Evolutionary conservation across 768 basidiomycete species (phyloP).

Genomic region (Floccularia luteovirens): DNA sequence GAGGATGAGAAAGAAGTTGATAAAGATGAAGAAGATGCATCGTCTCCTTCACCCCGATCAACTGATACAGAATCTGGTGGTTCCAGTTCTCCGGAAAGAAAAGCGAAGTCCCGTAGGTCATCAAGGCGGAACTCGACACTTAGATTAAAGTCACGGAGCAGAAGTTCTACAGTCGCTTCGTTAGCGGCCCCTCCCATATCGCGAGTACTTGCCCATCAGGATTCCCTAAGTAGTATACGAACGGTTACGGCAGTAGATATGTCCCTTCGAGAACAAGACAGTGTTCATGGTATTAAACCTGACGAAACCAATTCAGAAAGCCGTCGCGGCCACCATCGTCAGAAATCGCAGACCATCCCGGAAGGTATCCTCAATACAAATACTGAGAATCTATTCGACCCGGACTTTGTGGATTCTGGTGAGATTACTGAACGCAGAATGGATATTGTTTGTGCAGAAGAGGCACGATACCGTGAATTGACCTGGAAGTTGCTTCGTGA

Average conservation of each 20-base stretch:
- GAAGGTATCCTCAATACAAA: conserved; percentile 13
- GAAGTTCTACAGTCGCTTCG: conserved; percentile 63
- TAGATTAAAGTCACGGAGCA: conserved; percentile 38
- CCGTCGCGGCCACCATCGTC: conserved; percentile 15
- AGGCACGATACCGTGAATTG: conserved; percentile 40
- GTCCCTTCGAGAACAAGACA: conserved; percentile 24
- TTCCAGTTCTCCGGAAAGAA: conserved; percentile 21
- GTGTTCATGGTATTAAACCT: conserved; percentile 10
- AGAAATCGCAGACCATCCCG: conserved; percentile 20
- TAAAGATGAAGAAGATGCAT: conserved; percentile 39
- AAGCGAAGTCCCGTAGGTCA: conserved; percentile 22
- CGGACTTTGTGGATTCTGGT: conserved; percentile 8
- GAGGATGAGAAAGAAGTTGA: conserved; percentile 30
- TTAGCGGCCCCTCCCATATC: conserved; percentile 32
- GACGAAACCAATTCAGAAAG: conserved; percentile 22
- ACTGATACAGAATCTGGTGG: conserved; percentile 51
- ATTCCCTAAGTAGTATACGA: conserved; percentile 60
- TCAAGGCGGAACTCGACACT: conserved; percentile 22
- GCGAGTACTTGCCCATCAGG: conserved; percentile 31
- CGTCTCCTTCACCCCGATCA: conserved; percentile 61
- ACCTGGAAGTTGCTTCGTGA: conserved; percentile 51
- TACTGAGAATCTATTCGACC: neutral
- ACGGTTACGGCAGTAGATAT: conserved; percentile 59
- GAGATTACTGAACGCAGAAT: conserved; percentile 28
- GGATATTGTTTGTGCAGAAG: conserved; percentile 40